phyloP scores from a whole-genome alignment of 192 early-diverging fungal species.

The Umbelopsis sp. region DNA sequence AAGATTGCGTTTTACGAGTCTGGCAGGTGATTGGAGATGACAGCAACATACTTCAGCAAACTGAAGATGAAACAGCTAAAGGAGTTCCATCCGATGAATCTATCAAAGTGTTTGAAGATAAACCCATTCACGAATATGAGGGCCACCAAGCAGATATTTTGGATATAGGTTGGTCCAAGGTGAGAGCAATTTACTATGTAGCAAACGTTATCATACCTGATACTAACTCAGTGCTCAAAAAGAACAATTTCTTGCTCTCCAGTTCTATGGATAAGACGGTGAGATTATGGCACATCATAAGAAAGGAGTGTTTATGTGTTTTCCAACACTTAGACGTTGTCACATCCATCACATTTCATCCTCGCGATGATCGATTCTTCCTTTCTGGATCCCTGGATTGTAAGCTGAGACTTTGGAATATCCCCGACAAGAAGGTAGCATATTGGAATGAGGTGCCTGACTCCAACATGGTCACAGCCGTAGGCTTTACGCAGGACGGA shows the following conservation, averaged over 20 bases:
- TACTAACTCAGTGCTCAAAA: background rate
- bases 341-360: constrained; percentile 79
- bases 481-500: constrained; percentile 77
- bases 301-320: constrained; percentile 73
- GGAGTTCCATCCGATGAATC: constrained; percentile 19
- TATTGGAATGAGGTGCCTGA: constrained; percentile 76
- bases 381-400: constrained; percentile 81
- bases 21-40: constrained; percentile 52
- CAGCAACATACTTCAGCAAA: background rate
- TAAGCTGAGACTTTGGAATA: constrained; percentile 81
- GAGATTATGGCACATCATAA: constrained; percentile 79
- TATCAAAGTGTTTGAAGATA: constrained; percentile 57
- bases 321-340: constrained; percentile 82
- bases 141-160: constrained; percentile 78
- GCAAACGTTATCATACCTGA: background rate
- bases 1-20: constrained; percentile 68
- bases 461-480: constrained; percentile 75
- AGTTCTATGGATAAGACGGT: constrained; percentile 85
- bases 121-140: constrained; percentile 71
- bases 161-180: constrained; percentile 72
- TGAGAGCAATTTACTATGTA: background rate
- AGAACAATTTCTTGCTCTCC: constrained; percentile 78
- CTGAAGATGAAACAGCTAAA: background rate
- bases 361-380: constrained; percentile 80
- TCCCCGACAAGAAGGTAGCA: constrained; percentile 73